Base-by-base conservation (phyloP, 495 filamentous ascomycete species). In the Chaetomidium leptoderma region DNA sequence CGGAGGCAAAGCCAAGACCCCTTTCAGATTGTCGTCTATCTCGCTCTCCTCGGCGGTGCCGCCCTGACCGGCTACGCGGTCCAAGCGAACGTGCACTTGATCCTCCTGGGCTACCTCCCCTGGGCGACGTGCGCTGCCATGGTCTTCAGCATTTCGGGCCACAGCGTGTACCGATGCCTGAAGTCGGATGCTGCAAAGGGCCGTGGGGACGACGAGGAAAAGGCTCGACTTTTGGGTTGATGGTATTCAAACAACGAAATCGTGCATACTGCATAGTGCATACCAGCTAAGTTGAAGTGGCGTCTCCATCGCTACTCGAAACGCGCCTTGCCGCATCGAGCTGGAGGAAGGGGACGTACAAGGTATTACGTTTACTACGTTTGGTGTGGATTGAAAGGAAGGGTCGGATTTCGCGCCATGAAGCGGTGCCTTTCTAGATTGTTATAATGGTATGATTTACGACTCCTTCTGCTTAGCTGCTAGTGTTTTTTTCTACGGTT, bases 61-160 rank as follows among this genome's bases (percentile, higher is more conserved):
- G 57, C 58, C 4, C 52, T 66, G 1, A 36, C 65, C 27, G 76
- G 76, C 4, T 63, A 71, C 55, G 65, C 47, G 0, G 43, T 64
- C 29, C 66, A 61, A 32, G 62, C 62, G 1, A 68, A 66, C 58
- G 60, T 68, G 14, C 70, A 80, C 60, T 36, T 74, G 44, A 69
- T 78, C 9, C 65, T 78, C 49, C 63, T 80, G 37, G 75, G 68
- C 3, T 64, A 74, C 33, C 60, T 78, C 17, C 76, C 76, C 2
- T 74, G 67, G 70, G 71, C 72, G 2, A 60, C 72, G 13, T 76
- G 74, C 52, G 53, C 61, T 7, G 74, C 76, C 16, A 78, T 80
- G 71, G 51, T 70, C 16, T 63, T 60, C 39, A 76, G 75, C 63
- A 57, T 67, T 17, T 57, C 33, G 17, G 62, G 53, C 2, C 67